Base-by-base conservation (phyloP, 2,329 filamentous ascomycete species). In the Fusarium sp. region DNA sequence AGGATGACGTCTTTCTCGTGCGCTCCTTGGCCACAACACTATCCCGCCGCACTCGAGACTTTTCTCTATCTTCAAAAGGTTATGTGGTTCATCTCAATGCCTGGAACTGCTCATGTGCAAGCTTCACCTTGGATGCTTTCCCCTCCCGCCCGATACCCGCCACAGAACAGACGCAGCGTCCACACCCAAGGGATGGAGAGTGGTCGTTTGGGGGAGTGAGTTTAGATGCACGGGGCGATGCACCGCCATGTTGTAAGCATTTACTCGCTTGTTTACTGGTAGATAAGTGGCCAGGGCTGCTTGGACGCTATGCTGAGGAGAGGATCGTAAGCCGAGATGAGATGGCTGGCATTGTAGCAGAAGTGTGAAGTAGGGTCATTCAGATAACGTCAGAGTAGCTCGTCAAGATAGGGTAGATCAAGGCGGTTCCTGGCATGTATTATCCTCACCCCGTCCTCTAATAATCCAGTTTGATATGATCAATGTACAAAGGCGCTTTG, bases 91-190 rank as follows among this genome's bases (percentile, higher is more conserved):
- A 91, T 10, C 85, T 95, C 2, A 73, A 79, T 1, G 89, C 91
- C 2, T 98, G 96, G 96, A 94, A 92, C 79, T 99, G 96, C 80
- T 93, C 90, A 1, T 99, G 96, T 82, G 92, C 94, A 4, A 91
- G 90, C 1, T 98, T 98, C 79, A 87, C 91, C 0, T 91, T 97
- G 67, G 85, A 91, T 18, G 88, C 91, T 3, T 95, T 94, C 72
- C 84, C 75, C 23, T 65, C 50, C n/a, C 62, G 65, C 12, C 37
- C 50, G 47, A 67, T 27, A 13, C 15, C 66, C 28, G 10, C 55
- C 15, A n/a, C 40, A 18, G 50, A 48, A 44, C 56, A 60, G 30
- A 31, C 37, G 5, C 55, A 63, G n/a, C 44, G 27, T 39, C 30
- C 16, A 10, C 36, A 54, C 4, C 36, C 54, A 15, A 6, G 16